Evolutionary conservation across 2,329 filamentous ascomycete genomes (phyloP), one percentile per base, ranked within the genome.

Genomic region (Colletotrichum camelliae): DNA sequence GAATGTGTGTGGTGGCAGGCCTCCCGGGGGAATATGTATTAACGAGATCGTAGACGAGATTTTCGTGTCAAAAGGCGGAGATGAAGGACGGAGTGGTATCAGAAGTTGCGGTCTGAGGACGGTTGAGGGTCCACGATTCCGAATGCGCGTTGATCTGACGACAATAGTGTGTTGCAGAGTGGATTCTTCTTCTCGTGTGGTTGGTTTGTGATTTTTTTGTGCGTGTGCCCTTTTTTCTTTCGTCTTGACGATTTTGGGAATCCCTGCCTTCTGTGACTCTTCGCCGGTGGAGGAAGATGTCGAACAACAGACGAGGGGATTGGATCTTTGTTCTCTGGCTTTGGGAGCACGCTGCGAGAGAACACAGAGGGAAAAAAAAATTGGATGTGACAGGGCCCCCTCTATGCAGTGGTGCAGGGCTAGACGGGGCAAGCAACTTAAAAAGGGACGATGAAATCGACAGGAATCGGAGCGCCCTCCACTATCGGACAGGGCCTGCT

Each of bases 131-230:
- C 33, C 70, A 35, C 37, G 37, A 29, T 55, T 73, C 68, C 21
- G 67, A 33, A 24, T 48, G 33, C 39, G 39, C 27, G 73, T 75
- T 75, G 70, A 75, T 75, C 73, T 68, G 70, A 73, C 73, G 73
- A 75, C 69, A 73, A 67, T 43, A 24, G 68, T 35, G 69, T 33
- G 64, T 64, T 55, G 55, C 29, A 75, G 61, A 72, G 61, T 72
- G 72, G 61, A 61, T 29, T 62, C 35, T 65, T 58, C 33, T 27
- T 70, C 35, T 39, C 18, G 27, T 37, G 43, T 52, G 43, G 43
- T 52, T 52, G 43, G n/a, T 52, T 52, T 52, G 21, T 52, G 43
- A 13, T 52, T 52, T 52, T 21, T 52, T 52, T 21, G 18, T 52
- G 43, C 9, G 18, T 52, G 43, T 2, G 1, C 1, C 6, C 35